Evolutionary conservation across 371 early-diverging fungal species (phyloP).

Genomic region (Phascolomyces articulosus): DNA sequence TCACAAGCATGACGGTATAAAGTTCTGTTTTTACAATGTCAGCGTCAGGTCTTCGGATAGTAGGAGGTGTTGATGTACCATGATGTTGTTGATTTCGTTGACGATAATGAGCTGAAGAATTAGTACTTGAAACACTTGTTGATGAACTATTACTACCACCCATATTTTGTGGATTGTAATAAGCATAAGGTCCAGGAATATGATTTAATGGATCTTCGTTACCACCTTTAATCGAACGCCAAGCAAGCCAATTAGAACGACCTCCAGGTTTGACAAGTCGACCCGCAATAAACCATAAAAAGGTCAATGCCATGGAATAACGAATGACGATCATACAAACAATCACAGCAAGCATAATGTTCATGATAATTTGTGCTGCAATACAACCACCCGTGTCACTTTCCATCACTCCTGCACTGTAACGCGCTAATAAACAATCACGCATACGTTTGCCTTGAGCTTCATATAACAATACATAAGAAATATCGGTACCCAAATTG

Average conservation of each 20-base stretch:
- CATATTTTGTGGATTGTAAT: conserved; percentile 22
- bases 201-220: conserved; percentile 54
- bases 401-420: conserved; percentile 53
- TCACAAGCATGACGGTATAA: conserved; percentile 65
- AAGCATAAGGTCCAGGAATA: conserved; percentile 45
- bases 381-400: conserved; percentile 59
- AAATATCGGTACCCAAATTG: conserved; percentile 44
- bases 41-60: neutral
- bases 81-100: conserved; percentile 2
- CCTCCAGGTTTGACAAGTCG: conserved; percentile 54
- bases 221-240: conserved; percentile 53
- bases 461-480: conserved; percentile 44
- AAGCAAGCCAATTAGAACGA: conserved; percentile 51
- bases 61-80: conserved; percentile 7
- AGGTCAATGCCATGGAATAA: conserved; percentile 63
- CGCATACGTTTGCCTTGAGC: conserved; percentile 35
- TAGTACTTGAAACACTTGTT: neutral
- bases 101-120: neutral
- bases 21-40: conserved; percentile 51
- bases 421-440: conserved; percentile 44
- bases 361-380: conserved; percentile 56
- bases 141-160: conserved; percentile 14
- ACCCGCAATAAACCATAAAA: conserved; percentile 61
- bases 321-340: conserved; percentile 49
- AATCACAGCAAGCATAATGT: conserved; percentile 43